Evolutionary conservation across 1,284 basidiomycete species (phyloP), one percentile per base, ranked within the genome.

Genomic region (Retiboletus fuscus): DNA sequence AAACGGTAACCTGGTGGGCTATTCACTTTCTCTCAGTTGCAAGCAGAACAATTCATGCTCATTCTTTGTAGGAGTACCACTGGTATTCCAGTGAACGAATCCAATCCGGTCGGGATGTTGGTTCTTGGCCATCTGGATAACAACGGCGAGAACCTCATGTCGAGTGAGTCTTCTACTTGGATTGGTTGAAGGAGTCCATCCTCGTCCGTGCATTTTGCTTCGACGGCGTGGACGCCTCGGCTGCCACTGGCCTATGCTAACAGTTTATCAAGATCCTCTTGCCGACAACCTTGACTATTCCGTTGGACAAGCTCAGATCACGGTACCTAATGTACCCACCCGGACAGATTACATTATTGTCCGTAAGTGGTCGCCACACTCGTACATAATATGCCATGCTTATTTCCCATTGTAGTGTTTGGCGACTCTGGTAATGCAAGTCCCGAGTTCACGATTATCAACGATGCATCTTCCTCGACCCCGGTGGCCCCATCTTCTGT

Each of bases 1-100:
- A 88, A 71, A 87, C 83, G 5, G 90, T 92, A 71, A 89, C 87
- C 24, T 92, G 91, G 91, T 91, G 75, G 64, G 87, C 74, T 41
- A 3, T 60, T 18, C 34, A 1, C 34, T n/a, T 39, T 49, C 16
- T 46, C 43, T 61, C 22, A 24, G 22, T 41, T n/a, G 34, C 13
- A 20, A 51, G 18, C 34, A n/a, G 6, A 24, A 13, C 20, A 43
- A 26, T 12, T 53, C 30, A 18, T 30, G 2, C 61, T 60, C 39
- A 64, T n/a, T 55, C 61, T 55, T 39, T 6, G 20, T 67, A 91
- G 90, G 91, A 86, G 87, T 71, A 86, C 86, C 3, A 83, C 87
- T 26, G 77, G 81, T 66, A 79, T 91, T 34, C 89, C 90, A n/a
- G 77, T 76, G 66, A 83, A 87, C 66, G 77, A 88, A 69, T 85